A percentile compares a stretch with the other conserved stretches of the same genome.
Conservation (phyloP, 1,139 yeast species). For the Sugiyamaella grinbergsii region DNA sequence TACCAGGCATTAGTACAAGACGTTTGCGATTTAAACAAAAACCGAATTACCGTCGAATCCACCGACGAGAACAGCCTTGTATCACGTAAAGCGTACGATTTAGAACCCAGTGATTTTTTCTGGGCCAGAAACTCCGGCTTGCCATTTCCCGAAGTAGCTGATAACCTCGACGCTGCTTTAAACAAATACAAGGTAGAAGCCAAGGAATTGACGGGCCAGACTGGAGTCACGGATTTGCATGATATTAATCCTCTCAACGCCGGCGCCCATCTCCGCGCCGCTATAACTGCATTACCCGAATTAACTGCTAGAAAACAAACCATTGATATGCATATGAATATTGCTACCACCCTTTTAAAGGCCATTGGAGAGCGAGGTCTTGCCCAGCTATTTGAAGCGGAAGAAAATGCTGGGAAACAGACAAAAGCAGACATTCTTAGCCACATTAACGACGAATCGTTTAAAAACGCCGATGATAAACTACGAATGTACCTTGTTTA, state of each 20-base stretch:
- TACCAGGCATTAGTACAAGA: conserved; percentile 96
- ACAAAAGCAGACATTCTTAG: conserved; percentile 52
- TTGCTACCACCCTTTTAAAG: conserved; percentile 78
- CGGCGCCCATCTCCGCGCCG: conserved; percentile 75
- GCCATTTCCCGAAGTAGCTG: conserved; percentile 98
- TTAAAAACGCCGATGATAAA: conserved; percentile 68
- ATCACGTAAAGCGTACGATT: conserved; percentile 63
- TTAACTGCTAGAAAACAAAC: conserved; percentile 84
- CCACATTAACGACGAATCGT: conserved; percentile 45
- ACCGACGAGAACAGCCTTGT: conserved; percentile 46
- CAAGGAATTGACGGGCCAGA: conserved; percentile 73
- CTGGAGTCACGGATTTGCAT: conserved; percentile 67
- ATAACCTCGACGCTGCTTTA: conserved; percentile 84
- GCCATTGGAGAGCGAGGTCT: conserved; percentile 82
- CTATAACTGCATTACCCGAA: conserved; percentile 90
- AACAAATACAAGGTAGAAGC: conserved; percentile 84
- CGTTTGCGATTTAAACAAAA: conserved; percentile 77
- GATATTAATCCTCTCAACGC: conserved; percentile 51
- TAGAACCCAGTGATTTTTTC: conserved; percentile 90
- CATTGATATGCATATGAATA: conserved; percentile 96
- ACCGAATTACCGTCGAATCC: conserved; percentile 63
- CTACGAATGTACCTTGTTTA: conserved; percentile 83
- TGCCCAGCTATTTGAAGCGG: conserved; percentile 91
- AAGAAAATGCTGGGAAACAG: conserved; percentile 57
- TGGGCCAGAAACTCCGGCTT: conserved; percentile 82